Percentiles rank a stretch among this genome's conserved stretches.
These are phyloP conservation scores for Hordeum vulgare DNA, from an alignment of 176 grass and related monocot species.

Conservation along the genomic window MorexV3_pseudomolecules_assembly NC_058522.1:462856545-462857044, in stretches of 20 bases:
- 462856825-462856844: neutral
- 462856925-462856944: neutral
- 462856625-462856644: neutral
- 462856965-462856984: slow-evolving; percentile 1
- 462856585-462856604: neutral
- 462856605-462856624: neutral
- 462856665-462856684: too few species aligned
- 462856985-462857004: neutral
- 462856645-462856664: neutral
- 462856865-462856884: slow-evolving; percentile 9
- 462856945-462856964: neutral
- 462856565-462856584: neutral
- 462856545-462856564: neutral
- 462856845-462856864: neutral
- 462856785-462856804: neutral
- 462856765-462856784: neutral
- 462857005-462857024: neutral
- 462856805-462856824: neutral
- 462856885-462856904: neutral
- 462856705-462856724: too few species aligned
- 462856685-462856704: too few species aligned
- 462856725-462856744: neutral
- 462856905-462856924: neutral
- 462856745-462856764: neutral
- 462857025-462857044: neutral